Conservation (phyloP, 768 basidiomycete species). For the Trametes sanguinea region DNA sequence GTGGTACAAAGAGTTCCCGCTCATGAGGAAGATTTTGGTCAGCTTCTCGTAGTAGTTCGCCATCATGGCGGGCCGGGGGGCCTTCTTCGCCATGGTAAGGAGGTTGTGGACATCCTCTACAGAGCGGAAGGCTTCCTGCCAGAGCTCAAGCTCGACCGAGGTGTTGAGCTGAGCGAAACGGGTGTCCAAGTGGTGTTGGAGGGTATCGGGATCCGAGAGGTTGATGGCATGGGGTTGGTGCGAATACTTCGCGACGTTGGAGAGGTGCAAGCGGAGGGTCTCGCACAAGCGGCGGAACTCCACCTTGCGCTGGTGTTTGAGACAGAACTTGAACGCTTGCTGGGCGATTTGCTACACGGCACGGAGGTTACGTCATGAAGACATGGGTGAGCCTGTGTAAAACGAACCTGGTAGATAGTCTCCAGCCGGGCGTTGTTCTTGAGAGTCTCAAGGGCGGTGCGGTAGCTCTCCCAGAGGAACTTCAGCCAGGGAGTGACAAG, state of each 20-base stretch:
- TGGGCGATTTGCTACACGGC: constrained; percentile 83
- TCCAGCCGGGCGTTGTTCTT: constrained; percentile 95
- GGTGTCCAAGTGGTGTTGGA: constrained; percentile 94
- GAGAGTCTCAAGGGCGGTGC: constrained; percentile 91
- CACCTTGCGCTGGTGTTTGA: constrained; percentile 90
- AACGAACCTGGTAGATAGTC: constrained; percentile 84
- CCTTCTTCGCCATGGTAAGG: constrained; percentile 90
- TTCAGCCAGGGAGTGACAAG: constrained; percentile 97
- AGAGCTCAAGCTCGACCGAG: constrained; percentile 96
- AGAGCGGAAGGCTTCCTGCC: constrained; percentile 98
- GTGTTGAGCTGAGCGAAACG: constrained; percentile 96
- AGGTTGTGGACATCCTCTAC: constrained; percentile 98
- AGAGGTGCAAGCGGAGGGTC: constrained; percentile 90
- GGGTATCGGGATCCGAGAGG: constrained; percentile 90
- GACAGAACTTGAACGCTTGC: constrained; percentile 96
- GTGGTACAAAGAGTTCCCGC: constrained; percentile 92
- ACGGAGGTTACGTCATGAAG: constrained; percentile 7
- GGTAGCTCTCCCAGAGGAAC: constrained; percentile 98
- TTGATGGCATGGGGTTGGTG: constrained; percentile 95
- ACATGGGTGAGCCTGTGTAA: neutral
- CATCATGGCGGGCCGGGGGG: constrained; percentile 94
- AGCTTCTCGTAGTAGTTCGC: constrained; percentile 99
- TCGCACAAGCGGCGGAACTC: constrained; percentile 98
- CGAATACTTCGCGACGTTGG: constrained; percentile 93
- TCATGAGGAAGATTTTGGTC: constrained; percentile 94